phyloP scores from a whole-genome alignment of 306 rosid species.

The Prunus fruticosa region DNA sequence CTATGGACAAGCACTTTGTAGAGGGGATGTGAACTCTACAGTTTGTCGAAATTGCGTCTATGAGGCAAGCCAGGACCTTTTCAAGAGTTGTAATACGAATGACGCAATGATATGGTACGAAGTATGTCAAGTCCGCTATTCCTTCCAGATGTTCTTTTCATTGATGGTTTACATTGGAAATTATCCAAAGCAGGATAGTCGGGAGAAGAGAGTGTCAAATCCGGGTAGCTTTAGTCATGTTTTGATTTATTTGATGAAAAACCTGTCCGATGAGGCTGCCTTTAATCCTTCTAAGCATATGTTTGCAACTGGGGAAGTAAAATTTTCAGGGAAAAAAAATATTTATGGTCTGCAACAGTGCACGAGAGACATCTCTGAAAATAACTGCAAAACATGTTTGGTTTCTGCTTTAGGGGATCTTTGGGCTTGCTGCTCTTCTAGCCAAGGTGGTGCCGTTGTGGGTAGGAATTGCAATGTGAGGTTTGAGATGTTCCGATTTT shows the following conservation, averaged over 20 bases:
- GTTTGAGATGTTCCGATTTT: constrained; percentile 36
- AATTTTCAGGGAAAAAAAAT: too few relatives aligned
- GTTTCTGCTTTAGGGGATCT: constrained; percentile 36
- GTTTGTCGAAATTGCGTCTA: constrained; percentile 41
- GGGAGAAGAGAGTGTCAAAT: constrained; percentile 25
- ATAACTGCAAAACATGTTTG: constrained; percentile 37
- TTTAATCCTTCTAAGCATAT: too few relatives aligned
- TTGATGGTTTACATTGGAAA: constrained; percentile 37
- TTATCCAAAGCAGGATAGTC: constrained; percentile 9
- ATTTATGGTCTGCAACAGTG: constrained; percentile 65
- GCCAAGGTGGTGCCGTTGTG: constrained; percentile 35
- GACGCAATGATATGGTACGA: constrained; percentile 66
- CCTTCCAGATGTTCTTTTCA: constrained; percentile 39
- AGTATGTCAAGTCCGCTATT: constrained; percentile 57
- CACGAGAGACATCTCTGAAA: constrained; percentile 37
- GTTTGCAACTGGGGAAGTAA: too few relatives aligned
- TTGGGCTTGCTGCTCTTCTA: constrained; percentile 28
- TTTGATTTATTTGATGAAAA: constrained; percentile 29
- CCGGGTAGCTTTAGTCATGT: constrained; percentile 10
- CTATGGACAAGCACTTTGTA: constrained; percentile 58
- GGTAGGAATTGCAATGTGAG: constrained; percentile 44
- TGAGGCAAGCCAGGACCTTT: constrained; percentile 43
- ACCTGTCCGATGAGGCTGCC: constrained; percentile 13
- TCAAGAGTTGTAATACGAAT: constrained; percentile 28
- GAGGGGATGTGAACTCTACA: constrained; percentile 55